Percentiles rank a stretch among this genome's conserved stretches.
Evolutionary conservation across 768 basidiomycete genomes (phyloP).

Genomic region (Serendipita sp.): DNA sequence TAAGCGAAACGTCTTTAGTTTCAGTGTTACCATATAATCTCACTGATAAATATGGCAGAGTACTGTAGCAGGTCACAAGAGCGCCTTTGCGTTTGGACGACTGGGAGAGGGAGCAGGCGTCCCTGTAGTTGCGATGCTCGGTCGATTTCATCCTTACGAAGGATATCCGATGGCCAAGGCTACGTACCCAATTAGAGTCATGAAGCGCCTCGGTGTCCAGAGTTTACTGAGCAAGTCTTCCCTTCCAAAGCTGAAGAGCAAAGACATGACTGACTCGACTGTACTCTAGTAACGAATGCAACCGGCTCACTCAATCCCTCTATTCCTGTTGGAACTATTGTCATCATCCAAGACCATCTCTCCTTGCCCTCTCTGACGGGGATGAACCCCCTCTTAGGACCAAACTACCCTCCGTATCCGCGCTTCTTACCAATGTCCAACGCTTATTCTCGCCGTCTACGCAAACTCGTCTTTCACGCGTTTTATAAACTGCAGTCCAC

Average conservation of each 20-base stretch:
- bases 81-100: conserved; percentile 62
- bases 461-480: conserved; percentile 57
- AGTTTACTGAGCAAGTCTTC: conserved; percentile 49
- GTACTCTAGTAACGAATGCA: conserved; percentile 63
- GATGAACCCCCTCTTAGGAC: conserved; percentile 65
- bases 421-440: conserved; percentile 77
- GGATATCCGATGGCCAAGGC: conserved; percentile 56
- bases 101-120: conserved; percentile 46
- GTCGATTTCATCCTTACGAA: conserved; percentile 72
- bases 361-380: conserved; percentile 65
- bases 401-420: conserved; percentile 36
- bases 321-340: conserved; percentile 69
- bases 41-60: conserved; percentile 21
- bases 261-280: not conserved
- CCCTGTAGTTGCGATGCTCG: conserved; percentile 81
- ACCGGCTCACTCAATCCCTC: conserved; percentile 62
- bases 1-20: conserved; percentile 16
- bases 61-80: conserved; percentile 54
- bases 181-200: conserved; percentile 61
- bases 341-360: conserved; percentile 71
- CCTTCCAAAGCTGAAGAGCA: not conserved
- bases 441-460: conserved; percentile 58
- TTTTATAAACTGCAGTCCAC: conserved; percentile 34
- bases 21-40: not conserved
- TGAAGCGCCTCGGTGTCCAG: conserved; percentile 62